phyloP scores from a whole-genome alignment of 1,284 basidiomycete species.

The Inonotus obliquus region DNA sequence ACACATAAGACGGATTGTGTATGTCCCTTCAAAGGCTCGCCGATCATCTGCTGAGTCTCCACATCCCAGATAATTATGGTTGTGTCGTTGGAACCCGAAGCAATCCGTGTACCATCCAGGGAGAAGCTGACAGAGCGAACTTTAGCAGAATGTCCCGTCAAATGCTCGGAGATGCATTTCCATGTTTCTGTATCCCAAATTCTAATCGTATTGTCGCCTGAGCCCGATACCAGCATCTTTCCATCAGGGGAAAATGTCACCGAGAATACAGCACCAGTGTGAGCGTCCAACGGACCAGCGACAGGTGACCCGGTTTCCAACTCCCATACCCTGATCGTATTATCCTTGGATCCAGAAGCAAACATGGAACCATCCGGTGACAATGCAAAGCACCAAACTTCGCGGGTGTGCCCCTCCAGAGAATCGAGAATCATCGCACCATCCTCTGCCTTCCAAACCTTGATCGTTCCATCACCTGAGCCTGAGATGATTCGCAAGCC shows the following conservation, averaged over 20 bases:
- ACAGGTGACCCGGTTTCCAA: neutral
- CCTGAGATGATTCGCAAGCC: constrained; percentile 17
- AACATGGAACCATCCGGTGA: constrained; percentile 8
- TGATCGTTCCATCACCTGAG: constrained; percentile 6
- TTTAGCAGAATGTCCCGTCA: neutral
- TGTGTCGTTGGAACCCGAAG: constrained; percentile 2
- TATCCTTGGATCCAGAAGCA: constrained; percentile 10
- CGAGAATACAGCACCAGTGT: neutral
- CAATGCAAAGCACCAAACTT: constrained; percentile 1
- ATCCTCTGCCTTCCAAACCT: neutral
- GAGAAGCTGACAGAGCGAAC: constrained; percentile 1
- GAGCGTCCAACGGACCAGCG: neutral
- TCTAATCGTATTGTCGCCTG: neutral
- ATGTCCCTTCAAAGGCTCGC: neutral
- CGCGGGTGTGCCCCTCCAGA: constrained; percentile 21
- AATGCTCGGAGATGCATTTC: neutral
- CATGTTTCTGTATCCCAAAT: neutral
- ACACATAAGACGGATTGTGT: neutral
- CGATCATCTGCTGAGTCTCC: neutral
- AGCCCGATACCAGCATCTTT: neutral
- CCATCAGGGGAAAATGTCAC: constrained; percentile 3
- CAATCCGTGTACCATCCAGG: neutral
- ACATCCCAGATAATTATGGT: constrained; percentile 4
- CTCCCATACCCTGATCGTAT: constrained; percentile 15
- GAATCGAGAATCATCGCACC: constrained; percentile 21